These are phyloP conservation scores for Aphanocladium album DNA, from an alignment of 2,329 filamentous ascomycete species.

Conservation along the genomic window DNA sequence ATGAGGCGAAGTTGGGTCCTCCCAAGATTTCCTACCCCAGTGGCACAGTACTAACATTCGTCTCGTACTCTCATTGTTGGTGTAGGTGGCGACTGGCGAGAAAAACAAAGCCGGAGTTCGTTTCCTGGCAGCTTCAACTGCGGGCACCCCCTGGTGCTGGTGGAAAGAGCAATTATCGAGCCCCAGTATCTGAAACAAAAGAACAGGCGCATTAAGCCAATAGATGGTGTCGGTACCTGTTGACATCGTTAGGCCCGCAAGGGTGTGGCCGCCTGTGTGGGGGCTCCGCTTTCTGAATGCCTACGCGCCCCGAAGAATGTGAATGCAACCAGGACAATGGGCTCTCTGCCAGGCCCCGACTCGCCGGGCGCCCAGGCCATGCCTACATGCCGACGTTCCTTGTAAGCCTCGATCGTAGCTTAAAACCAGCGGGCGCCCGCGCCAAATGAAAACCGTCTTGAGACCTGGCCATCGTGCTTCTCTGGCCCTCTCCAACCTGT, in stretches of 20 bases:
- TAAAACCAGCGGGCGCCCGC: conserved; percentile 5
- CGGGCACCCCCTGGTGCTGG: neutral
- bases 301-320: conserved; percentile 5
- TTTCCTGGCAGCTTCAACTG: neutral
- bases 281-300: conserved; percentile 8
- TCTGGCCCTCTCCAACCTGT: neutral
- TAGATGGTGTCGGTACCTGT: conserved; percentile 6
- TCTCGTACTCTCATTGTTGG: neutral
- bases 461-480: neutral
- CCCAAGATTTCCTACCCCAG: too few species aligned
- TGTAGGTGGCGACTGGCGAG: neutral
- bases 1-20: too few species aligned
- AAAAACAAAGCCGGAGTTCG: neutral
- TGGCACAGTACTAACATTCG: neutral
- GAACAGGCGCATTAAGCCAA: conserved; percentile 1
- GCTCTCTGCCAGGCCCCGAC: neutral
- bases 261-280: conserved; percentile 8
- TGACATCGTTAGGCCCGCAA: conserved; percentile 2
- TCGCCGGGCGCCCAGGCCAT: neutral
- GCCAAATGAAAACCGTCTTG: neutral
- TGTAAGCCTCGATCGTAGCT: neutral
- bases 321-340: conserved; percentile 2
- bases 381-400: neutral
- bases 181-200: conserved; percentile 6
- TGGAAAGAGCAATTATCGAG: neutral